Evolutionary conservation across 108 stramenopile species (phyloP), one percentile per base, ranked within the genome.

Genomic region (Cyclotella distinguenda): DNA sequence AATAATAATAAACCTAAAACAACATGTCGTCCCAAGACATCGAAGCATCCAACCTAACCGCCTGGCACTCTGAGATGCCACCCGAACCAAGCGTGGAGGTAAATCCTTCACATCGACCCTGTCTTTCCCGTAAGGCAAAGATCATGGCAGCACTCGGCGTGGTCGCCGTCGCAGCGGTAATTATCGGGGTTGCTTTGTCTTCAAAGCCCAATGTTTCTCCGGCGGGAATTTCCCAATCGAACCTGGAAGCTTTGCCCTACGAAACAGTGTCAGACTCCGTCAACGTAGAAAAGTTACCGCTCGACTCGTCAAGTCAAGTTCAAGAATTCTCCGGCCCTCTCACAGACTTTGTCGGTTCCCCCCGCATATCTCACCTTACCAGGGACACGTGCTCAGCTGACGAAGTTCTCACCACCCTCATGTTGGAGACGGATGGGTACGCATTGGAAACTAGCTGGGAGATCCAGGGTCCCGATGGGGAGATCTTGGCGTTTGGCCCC

Each of bases 91-190:
- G n/a, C 39, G 13, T 44, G 21, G 47, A 68, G 3, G 56, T 48
- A 10, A 26, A 50, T 27, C 57, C 66, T 3, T 11, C 39, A 12
- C 46, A 40, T 39, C 34, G 54, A 42, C 40, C 64, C 28, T 55
- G 56, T 25, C 59, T 59, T 13, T 58, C 46, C n/a, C 56, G 57
- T 40, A 56, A 38, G 35, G 59, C 48, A 48, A 68, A 68, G 47
- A 28, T 38, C 0, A 25, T 57, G n/a, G 67, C 54, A 22, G 56
- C 38, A 10, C 39, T 47, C 46, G 38, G 44, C 47, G 45, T 68
- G 27, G 67, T 49, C 36, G 67, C 57, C n/a, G 42, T 59, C n/a
- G n/a, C n/a, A n/a, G n/a, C n/a, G n/a, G n/a, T n/a, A n/a, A n/a
- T n/a, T n/a, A n/a, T n/a, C n/a, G n/a, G n/a, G n/a, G n/a, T n/a